Conservation (phyloP, 2,329 filamentous ascomycete genomes). For the Clathrospora elynae region DNA sequence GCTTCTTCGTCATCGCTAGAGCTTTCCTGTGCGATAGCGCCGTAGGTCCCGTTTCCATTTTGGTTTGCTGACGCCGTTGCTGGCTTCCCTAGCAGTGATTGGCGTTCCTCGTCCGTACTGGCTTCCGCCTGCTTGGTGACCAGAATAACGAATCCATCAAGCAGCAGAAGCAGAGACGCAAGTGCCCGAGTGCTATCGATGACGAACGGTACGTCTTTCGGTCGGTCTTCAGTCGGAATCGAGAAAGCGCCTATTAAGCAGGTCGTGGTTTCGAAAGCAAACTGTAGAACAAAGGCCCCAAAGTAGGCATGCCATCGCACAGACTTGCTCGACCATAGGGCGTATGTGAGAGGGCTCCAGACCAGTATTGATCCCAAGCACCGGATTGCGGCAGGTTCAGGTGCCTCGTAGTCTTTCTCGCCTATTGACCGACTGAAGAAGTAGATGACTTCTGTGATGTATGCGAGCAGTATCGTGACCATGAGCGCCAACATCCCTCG, state of each 20-base stretch:
- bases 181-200: conserved; percentile 30
- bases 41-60: conserved; percentile 45
- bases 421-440: conserved; percentile 40
- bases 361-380: conserved; percentile 44
- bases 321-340: conserved; percentile 28
- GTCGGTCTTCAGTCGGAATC: conserved; percentile 19
- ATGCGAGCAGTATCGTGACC: conserved; percentile 25
- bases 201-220: conserved; percentile 28
- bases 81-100: conserved; percentile 60
- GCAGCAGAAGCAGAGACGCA: conserved; percentile 30
- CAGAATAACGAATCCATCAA: conserved; percentile 39
- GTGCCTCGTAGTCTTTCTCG: conserved; percentile 37
- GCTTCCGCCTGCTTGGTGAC: conserved; percentile 38
- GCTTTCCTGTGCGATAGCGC: conserved; percentile 37
- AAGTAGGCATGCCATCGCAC: conserved; percentile 45
- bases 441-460: conserved; percentile 41
- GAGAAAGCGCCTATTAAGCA: conserved; percentile 33
- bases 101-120: conserved; percentile 61
- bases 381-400: conserved; percentile 41
- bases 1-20: conserved; percentile 50
- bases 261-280: conserved; percentile 38
- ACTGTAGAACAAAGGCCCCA: conserved; percentile 41
- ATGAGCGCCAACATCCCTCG: conserved; percentile 25
- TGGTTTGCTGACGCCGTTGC: conserved; percentile 42
- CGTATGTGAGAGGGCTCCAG: conserved; percentile 36